Evolutionary conservation across 306 rosid genomes (phyloP).

Genomic region (Rosa persica): DNA sequence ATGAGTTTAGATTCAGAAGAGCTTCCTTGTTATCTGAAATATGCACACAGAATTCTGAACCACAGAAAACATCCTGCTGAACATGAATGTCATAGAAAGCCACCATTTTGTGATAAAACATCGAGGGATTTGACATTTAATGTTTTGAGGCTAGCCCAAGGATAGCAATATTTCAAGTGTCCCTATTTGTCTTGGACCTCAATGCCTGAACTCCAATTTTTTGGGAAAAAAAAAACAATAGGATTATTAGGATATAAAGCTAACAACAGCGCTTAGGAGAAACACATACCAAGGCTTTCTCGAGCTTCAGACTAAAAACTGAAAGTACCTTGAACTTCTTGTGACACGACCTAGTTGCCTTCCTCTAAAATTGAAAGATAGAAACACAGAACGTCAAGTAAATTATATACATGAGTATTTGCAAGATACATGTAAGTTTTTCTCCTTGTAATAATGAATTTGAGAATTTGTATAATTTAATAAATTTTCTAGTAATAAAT

Average conservation of each 20-base stretch:
- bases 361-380: neutral
- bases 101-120: too few relatives aligned
- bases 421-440: neutral
- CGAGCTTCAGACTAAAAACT: slow-evolving; percentile 4
- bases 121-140: neutral
- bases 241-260: neutral
- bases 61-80: neutral
- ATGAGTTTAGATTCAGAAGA: neutral
- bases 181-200: neutral
- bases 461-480: neutral
- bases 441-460: neutral
- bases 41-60: neutral
- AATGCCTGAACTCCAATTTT: neutral
- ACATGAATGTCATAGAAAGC: neutral
- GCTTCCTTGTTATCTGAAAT: neutral
- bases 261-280: neutral
- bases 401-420: neutral
- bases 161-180: neutral
- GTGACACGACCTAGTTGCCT: neutral
- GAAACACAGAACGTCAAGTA: neutral
- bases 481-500: neutral
- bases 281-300: neutral
- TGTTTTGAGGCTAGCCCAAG: neutral
- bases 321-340: neutral
- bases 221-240: neutral